A percentile compares a stretch with the other conserved stretches of the same genome.
Conservation (phyloP, 108 stramenopile species). For the Nitzschia putrida region DNA sequence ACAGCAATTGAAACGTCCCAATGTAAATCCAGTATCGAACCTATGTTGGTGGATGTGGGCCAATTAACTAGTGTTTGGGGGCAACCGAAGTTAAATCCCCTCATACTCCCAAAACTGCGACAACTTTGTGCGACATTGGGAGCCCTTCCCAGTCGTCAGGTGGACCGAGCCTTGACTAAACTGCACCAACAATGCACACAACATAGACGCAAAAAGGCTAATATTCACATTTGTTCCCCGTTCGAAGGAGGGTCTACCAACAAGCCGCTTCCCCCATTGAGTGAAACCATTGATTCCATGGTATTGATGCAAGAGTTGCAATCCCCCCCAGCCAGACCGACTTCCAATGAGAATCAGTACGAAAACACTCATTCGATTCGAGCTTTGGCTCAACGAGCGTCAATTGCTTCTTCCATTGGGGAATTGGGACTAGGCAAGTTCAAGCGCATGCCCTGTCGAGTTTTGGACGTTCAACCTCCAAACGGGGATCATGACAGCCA, state of each 20-base stretch:
- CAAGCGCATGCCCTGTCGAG: conserved; percentile 66
- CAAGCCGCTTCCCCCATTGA: no score
- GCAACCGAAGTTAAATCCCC: background rate
- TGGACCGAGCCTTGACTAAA: conserved; percentile 11
- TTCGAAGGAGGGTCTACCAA: no score
- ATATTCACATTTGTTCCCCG: no score
- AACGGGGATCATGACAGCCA: background rate
- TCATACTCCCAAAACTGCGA: no score
- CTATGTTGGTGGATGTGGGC: conserved; percentile 42
- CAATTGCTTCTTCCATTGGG: conserved; percentile 51
- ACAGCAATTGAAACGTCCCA: background rate
- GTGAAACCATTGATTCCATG: no score
- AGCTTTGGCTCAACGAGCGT: conserved; percentile 29
- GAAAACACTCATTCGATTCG: background rate
- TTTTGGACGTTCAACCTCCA: conserved; percentile 7
- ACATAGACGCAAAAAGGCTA: background rate
- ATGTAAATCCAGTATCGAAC: background rate
- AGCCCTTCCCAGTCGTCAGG: background rate
- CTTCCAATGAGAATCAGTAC: no score
- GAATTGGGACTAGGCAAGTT: conserved; percentile 78
- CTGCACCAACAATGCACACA: conserved; percentile 5
- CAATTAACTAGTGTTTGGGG: conserved; percentile 76
- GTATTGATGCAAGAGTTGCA: no score
- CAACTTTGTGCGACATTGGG: no score
- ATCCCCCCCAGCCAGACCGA: no score